Conservation (phyloP, 2,329 filamentous ascomycete genomes). For the Ilyonectria destructans region DNA sequence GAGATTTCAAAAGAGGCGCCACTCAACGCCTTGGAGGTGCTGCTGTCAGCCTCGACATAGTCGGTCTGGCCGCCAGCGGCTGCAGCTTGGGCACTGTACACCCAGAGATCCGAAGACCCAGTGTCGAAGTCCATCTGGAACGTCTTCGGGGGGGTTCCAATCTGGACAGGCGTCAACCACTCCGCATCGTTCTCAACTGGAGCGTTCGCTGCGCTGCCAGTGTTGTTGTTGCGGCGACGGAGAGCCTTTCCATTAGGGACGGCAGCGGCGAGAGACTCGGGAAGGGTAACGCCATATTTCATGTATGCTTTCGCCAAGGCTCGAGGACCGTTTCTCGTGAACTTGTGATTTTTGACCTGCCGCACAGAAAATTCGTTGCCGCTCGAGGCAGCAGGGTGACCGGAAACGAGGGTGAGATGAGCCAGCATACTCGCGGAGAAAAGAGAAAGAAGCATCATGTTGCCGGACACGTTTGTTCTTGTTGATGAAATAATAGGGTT, state of each 20-base stretch:
- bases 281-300: slow-evolving; percentile 57
- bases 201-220: slow-evolving; percentile 49
- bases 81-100: slow-evolving; percentile 63
- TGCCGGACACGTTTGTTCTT: neutral
- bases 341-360: slow-evolving; percentile 57
- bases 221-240: slow-evolving; percentile 44
- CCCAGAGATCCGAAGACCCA: slow-evolving; percentile 65
- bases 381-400: slow-evolving; percentile 9
- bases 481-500: no score
- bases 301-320: slow-evolving; percentile 54
- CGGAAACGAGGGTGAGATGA: slow-evolving; percentile 11
- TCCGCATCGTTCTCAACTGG: slow-evolving; percentile 54
- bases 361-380: slow-evolving; percentile 50
- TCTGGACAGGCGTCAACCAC: slow-evolving; percentile 59
- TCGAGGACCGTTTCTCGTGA: slow-evolving; percentile 53
- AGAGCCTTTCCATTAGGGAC: slow-evolving; percentile 42
- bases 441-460: neutral
- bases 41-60: slow-evolving; percentile 60
- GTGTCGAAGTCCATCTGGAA: slow-evolving; percentile 64
- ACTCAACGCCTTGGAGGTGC: slow-evolving; percentile 55
- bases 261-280: slow-evolving; percentile 31
- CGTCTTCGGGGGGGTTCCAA: slow-evolving; percentile 62
- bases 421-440: neutral
- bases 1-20: slow-evolving; percentile 60
- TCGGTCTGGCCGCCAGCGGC: slow-evolving; percentile 58